Evolutionary conservation across 192 early-diverging fungal genomes (phyloP), one percentile per base, ranked within the genome.

Genomic region (Dimargaris cristalligena): DNA sequence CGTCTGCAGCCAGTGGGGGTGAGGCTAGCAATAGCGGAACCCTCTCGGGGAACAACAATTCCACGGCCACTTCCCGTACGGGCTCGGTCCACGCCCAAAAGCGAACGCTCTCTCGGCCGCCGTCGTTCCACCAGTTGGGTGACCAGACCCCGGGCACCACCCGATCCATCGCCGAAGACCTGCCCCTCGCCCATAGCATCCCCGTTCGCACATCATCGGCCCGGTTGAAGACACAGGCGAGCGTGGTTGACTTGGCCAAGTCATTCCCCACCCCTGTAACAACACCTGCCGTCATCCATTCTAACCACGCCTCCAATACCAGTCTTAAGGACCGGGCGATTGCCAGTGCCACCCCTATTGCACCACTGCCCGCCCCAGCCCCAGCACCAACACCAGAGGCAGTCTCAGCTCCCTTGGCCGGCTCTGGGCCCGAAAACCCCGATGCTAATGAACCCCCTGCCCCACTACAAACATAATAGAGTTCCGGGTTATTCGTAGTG

Each of bases 41-140:
- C 9, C 18, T 44, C 18, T 18, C 41, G 41, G 8, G 41, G 41
- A 9, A 18, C 18, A n/a, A n/a, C n/a, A n/a, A n/a, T n/a, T 6
- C 38, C 38, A 16, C 38, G 38, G 38, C 6, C 8, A 41, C 8
- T 16, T 6, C 38, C 38, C 38, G 38, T 10, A 41, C 38, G 8
- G 16, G 8, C 8, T 41, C 38, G 38, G 8, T 41, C 38, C 38
- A 4, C 13, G 6, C 6, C n/a, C 4, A 4, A 4, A 48, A 48
- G 47, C 47, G 47, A n/a, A n/a, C n/a, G 20, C n/a, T 48, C 13
- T 48, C 47, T n/a, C 47, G 47, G 23, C 47, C 47, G 10, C 47
- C 47, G 20, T 48, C 47, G 47, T 48, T 41, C 16, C 38, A 41
- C 16, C 38, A 41, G 38, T 16, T n/a, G n/a, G n/a, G n/a, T n/a